Percentiles rank a stretch among this genome's conserved stretches.
Evolutionary conservation across 768 basidiomycete species (phyloP).

Genomic region (Phaffia australis): DNA sequence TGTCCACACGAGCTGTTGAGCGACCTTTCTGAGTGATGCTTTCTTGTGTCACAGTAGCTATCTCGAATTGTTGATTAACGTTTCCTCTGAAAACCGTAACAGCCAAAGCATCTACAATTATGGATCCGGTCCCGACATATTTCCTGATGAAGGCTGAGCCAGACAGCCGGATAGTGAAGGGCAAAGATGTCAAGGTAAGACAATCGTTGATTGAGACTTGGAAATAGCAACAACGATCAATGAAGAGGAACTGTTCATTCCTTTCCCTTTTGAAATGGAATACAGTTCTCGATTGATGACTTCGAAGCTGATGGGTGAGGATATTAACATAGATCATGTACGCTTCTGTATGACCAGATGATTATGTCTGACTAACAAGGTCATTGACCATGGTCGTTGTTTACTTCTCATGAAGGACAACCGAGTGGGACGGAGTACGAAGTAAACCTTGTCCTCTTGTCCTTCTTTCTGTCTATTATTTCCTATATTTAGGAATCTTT

Average conservation of each 20-base stretch:
- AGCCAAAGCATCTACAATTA: too few relatives aligned
- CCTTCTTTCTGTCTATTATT: too few relatives aligned
- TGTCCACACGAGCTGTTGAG: too few relatives aligned
- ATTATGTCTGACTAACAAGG: background rate
- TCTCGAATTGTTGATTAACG: too few relatives aligned
- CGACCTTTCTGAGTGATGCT: too few relatives aligned
- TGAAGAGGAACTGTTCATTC: background rate
- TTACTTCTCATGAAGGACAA: background rate
- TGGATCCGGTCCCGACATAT: background rate
- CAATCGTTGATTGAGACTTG: background rate
- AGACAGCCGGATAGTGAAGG: conserved; percentile 37
- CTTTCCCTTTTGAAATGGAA: background rate
- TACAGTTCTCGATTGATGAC: conserved; percentile 38
- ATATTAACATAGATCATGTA: background rate
- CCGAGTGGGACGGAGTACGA: conserved; percentile 25
- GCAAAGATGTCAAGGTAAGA: conserved; percentile 39
- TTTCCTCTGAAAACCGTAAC: too few relatives aligned
- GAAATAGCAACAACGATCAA: background rate
- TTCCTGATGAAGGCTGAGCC: conserved; percentile 41
- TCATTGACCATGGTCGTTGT: background rate
- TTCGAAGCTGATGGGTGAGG: conserved; percentile 34
- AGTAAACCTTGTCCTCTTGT: conserved; percentile 3
- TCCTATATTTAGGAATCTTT: too few relatives aligned
- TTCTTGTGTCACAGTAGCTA: too few relatives aligned
- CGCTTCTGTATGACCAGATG: background rate